Evolutionary conservation across 2,329 filamentous ascomycete genomes (phyloP).

Genomic region (Tympanopsis confertula): DNA sequence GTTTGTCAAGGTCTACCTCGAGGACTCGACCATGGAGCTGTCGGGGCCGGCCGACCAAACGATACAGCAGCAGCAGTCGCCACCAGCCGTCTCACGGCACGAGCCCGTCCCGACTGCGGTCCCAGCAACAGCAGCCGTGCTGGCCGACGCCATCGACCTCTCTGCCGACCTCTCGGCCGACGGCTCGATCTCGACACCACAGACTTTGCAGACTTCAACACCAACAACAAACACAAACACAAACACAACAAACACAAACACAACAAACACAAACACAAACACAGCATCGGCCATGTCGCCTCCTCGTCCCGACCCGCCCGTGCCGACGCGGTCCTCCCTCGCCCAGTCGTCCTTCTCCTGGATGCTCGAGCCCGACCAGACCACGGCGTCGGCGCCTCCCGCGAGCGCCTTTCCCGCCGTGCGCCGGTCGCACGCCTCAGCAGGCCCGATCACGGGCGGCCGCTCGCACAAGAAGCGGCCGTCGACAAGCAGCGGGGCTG

Average conservation of each 20-base stretch:
- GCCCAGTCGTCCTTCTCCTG: constrained; percentile 69
- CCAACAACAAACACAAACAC: no score
- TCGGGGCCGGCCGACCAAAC: constrained; percentile 21
- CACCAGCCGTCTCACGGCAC: neutral
- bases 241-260: no score
- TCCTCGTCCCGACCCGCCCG: no score
- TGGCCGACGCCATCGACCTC: no score
- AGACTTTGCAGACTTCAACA: no score
- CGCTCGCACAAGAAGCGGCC: constrained; percentile 23
- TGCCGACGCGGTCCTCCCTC: no score
- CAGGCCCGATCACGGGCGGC: constrained; percentile 7
- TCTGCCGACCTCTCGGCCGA: no score
- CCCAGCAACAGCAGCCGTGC: no score
- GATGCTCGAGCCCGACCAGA: constrained; percentile 56
- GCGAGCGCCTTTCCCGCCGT: constrained; percentile 15
- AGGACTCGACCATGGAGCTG: constrained; percentile 41
- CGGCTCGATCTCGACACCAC: no score
- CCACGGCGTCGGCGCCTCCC: constrained; percentile 9
- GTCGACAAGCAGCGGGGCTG: constrained; percentile 22
- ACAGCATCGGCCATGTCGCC: no score
- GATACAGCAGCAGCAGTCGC: constrained; percentile 3
- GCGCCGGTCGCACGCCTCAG: constrained; percentile 9
- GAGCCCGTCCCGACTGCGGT: constrained; percentile 1
- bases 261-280: no score
- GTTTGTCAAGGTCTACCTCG: constrained; percentile 50